phyloP scores from a whole-genome alignment of 2,329 filamentous ascomycete species.

The Fusarium udum region DNA sequence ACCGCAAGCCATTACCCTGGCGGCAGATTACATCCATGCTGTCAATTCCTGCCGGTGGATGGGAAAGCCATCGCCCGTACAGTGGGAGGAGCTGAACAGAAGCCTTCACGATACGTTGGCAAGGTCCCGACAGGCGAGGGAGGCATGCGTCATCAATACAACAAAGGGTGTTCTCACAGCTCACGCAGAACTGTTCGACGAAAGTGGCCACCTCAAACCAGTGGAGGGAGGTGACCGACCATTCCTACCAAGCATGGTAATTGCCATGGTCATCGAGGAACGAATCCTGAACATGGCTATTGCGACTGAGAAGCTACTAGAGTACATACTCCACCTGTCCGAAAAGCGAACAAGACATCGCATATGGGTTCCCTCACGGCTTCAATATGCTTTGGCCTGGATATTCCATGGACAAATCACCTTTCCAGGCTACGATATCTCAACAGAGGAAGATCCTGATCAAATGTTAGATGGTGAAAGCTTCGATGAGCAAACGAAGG shows the following conservation, averaged over 20 bases:
- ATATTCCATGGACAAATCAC: conserved; percentile 39
- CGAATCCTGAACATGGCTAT: conserved; percentile 45
- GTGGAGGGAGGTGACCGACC: conserved; percentile 37
- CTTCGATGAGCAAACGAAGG: conserved; percentile 46
- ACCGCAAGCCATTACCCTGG: conserved; percentile 39
- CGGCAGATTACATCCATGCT: conserved; percentile 37
- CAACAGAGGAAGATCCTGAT: conserved; percentile 26
- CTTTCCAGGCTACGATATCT: conserved; percentile 30
- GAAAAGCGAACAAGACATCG: conserved; percentile 47
- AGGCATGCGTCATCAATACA: conserved; percentile 45
- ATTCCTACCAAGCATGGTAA: conserved; percentile 52
- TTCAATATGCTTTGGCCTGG: conserved; percentile 54
- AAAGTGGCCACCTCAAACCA: conserved; percentile 49
- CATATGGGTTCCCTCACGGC: conserved; percentile 55
- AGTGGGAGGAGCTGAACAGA: conserved; percentile 32
- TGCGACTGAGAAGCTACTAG: conserved; percentile 49
- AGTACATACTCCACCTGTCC: conserved; percentile 50
- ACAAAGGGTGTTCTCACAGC: conserved; percentile 53
- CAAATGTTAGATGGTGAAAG: conserved; percentile 39
- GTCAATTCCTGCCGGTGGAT: conserved; percentile 48
- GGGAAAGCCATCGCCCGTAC: conserved; percentile 29
- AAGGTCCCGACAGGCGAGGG: conserved; percentile 42
- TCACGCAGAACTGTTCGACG: conserved; percentile 54
- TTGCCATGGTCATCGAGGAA: conserved; percentile 60
- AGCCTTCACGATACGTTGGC: conserved; percentile 37